Percentiles rank a stretch among this genome's conserved stretches.
Conservation (phyloP, 1,284 basidiomycete species). For the Butyriboletus appendiculatus region DNA sequence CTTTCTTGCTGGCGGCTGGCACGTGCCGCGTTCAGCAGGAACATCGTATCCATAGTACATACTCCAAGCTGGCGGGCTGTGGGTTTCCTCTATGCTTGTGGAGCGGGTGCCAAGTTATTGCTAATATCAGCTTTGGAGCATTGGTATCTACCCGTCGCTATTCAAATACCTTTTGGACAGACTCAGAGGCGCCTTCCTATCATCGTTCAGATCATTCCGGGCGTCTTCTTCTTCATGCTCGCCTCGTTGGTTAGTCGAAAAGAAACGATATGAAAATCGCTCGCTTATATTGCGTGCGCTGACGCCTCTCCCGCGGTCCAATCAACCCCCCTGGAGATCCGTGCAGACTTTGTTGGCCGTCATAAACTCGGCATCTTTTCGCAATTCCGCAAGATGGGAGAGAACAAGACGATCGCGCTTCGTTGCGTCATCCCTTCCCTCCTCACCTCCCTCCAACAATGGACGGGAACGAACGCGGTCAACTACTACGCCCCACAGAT, state of each 20-base stretch:
- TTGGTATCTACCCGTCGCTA: too few species aligned
- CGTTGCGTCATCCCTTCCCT: slow-evolving; percentile 54
- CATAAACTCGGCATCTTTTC: slow-evolving; percentile 37
- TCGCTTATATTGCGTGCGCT: slow-evolving; percentile 49
- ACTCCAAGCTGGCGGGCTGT: too few species aligned
- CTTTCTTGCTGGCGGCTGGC: too few species aligned
- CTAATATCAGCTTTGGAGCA: too few species aligned
- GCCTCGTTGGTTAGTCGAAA: slow-evolving; percentile 63
- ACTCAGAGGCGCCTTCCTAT: slow-evolving; percentile 59
- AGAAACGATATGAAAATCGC: slow-evolving; percentile 47
- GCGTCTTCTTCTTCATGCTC: slow-evolving; percentile 51
- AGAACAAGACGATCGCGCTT: slow-evolving; percentile 43
- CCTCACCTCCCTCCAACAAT: slow-evolving; percentile 60
- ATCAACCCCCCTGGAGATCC: slow-evolving; percentile 52
- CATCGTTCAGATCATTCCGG: slow-evolving; percentile 54
- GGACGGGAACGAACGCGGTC: slow-evolving; percentile 62
- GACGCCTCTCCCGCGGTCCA: slow-evolving; percentile 45
- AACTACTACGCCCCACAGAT: slow-evolving; percentile 55
- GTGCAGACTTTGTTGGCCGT: slow-evolving; percentile 49
- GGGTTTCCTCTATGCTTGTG: too few species aligned
- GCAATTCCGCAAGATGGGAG: slow-evolving; percentile 47
- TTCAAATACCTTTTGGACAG: slow-evolving; percentile 38
- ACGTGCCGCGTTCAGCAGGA: too few species aligned
- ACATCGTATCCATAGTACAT: too few species aligned
- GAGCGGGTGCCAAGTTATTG: too few species aligned